Conservation (phyloP, 2,329 filamentous ascomycete species). For the Aspergillus tamarii region DNA sequence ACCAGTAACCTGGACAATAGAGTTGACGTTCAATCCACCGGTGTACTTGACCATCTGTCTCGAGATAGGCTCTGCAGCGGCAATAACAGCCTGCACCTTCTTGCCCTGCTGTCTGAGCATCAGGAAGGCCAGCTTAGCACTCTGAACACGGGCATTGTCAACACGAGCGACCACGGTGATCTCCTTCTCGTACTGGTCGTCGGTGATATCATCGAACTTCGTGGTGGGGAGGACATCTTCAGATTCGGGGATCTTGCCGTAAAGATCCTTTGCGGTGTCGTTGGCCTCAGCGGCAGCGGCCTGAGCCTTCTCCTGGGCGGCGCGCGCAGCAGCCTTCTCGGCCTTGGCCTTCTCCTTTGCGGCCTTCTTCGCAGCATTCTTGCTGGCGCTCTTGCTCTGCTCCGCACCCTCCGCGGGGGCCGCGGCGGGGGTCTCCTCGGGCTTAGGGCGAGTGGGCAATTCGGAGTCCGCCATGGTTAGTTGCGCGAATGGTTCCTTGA, state of each 20-base stretch:
- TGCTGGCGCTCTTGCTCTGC: slow-evolving; percentile 54
- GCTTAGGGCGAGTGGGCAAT: slow-evolving; percentile 45
- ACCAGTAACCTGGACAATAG: slow-evolving; percentile 80
- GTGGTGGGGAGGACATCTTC: slow-evolving; percentile 64
- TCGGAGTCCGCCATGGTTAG: slow-evolving; percentile 42
- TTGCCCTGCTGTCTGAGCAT: slow-evolving; percentile 79
- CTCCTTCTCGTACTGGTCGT: slow-evolving; percentile 68
- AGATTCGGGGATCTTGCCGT: slow-evolving; percentile 69
- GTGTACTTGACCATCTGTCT: slow-evolving; percentile 96
- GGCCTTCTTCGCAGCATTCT: slow-evolving; percentile 83
- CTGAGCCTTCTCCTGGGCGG: slow-evolving; percentile 74
- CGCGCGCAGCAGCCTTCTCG: slow-evolving; percentile 70
- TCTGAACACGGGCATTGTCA: slow-evolving; percentile 85
- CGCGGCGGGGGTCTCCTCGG: slow-evolving; percentile 36
- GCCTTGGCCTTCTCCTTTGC: slow-evolving; percentile 90
- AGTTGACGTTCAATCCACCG: slow-evolving; percentile 73
- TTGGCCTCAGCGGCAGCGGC: slow-evolving; percentile 67
- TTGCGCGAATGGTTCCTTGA: slow-evolving; percentile 9
- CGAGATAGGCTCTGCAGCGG: slow-evolving; percentile 66
- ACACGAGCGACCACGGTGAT: slow-evolving; percentile 79
- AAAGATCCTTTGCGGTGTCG: slow-evolving; percentile 69
- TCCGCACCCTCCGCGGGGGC: slow-evolving; percentile 39
- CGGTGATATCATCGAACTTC: slow-evolving; percentile 57
- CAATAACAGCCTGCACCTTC: slow-evolving; percentile 79
- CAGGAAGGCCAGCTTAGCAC: slow-evolving; percentile 88